Evolutionary conservation across 768 basidiomycete species (phyloP), one percentile per base, ranked within the genome.

Genomic region (Pleurotus tuoliensis): DNA sequence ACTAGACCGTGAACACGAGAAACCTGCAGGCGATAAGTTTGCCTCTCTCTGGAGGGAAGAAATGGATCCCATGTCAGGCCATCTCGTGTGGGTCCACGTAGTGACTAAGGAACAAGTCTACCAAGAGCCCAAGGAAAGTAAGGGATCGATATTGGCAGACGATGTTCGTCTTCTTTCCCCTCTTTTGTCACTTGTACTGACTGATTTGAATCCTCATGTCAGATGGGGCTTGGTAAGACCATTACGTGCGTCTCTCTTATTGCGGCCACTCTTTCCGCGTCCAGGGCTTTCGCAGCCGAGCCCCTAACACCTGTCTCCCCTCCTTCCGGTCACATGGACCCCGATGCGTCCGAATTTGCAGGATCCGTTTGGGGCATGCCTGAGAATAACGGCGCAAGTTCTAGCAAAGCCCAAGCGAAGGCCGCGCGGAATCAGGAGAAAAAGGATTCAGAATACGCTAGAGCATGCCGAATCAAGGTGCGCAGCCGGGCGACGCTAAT

Each of bases 191-290:
- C 54, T 27, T 27, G 41, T 57, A 57, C 54, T 57, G 63, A 51
- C 20, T 53, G 18, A 40, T 25, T 46, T 50, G 41, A 44, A 53
- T 39, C 25, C 16, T 48, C 61, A 55, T 55, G 58, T 58, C 63
- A 97, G 94, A 98, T 97, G 95, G 96, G 96, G 62, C 82, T 99
- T 25, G 96, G 96, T 15, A 98, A 98, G 73, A 98, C 96, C 0
- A 94, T 98, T 52, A 92, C 94, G 27, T 92, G 95, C 59, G 91
- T 98, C 22, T 91, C 96, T 13, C 80, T 99, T 49, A 88, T 99
- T 50, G 94, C 93, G 9, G 82, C 90, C 25, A 98, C 97, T 1
- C 77, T 95, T 12, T 62, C 67, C 49, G 79, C 88, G 0, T 90
- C 97, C 9, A 76, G 71, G 18, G 71, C 71, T 37, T 95, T 94